A percentile compares a stretch with the other conserved stretches of the same genome.
These are phyloP conservation scores for Alloteropsis semialata DNA, from an alignment of 176 grass and related monocot species.

Conservation along the genomic window DNA sequence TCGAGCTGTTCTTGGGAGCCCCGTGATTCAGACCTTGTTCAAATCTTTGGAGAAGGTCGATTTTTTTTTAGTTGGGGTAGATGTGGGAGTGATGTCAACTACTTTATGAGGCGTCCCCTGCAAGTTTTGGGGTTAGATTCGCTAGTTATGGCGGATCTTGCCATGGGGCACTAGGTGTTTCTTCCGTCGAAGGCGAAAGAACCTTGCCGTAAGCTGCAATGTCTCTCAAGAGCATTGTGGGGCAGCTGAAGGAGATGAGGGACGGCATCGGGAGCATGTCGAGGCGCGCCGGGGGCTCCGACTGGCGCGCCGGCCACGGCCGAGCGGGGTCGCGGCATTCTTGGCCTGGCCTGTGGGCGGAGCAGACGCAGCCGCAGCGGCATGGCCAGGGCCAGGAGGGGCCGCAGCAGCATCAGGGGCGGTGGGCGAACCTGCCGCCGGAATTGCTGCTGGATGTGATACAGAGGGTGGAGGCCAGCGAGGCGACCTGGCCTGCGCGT, in stretches of 20 bases:
- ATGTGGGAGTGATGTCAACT: conserved; percentile 33
- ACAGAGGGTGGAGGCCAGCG: conserved; percentile 83
- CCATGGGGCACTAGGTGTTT: conserved; percentile 25
- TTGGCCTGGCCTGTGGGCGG: conserved; percentile 58
- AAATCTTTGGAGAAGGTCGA: not conserved
- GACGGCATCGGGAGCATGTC: conserved; percentile 86
- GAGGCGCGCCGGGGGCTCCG: conserved; percentile 46
- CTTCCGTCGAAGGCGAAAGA: conserved; percentile 29
- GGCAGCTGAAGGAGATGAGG: conserved; percentile 91
- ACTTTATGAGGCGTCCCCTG: conserved; percentile 41
- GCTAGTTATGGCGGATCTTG: conserved; percentile 45
- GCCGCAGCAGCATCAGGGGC: conserved; percentile 58
- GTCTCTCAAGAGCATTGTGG: conserved; percentile 86
- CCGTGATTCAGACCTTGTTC: conserved; percentile 26
- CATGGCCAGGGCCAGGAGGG: conserved; percentile 46
- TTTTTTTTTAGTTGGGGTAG: conserved; percentile 24
- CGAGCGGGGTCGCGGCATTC: conserved; percentile 47
- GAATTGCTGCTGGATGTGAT: conserved; percentile 95
- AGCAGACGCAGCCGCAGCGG: conserved; percentile 34
- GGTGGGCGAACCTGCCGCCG: conserved; percentile 89
- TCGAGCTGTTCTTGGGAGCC: conserved; percentile 14
- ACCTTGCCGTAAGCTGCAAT: conserved; percentile 36
- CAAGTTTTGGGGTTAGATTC: conserved; percentile 27
- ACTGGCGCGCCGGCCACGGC: conserved; percentile 38
- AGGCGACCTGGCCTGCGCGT: conserved; percentile 81